Evolutionary conservation across 345 rosid species (phyloP), one percentile per base, ranked within the genome.

Genomic region (Litchi chinensis): DNA sequence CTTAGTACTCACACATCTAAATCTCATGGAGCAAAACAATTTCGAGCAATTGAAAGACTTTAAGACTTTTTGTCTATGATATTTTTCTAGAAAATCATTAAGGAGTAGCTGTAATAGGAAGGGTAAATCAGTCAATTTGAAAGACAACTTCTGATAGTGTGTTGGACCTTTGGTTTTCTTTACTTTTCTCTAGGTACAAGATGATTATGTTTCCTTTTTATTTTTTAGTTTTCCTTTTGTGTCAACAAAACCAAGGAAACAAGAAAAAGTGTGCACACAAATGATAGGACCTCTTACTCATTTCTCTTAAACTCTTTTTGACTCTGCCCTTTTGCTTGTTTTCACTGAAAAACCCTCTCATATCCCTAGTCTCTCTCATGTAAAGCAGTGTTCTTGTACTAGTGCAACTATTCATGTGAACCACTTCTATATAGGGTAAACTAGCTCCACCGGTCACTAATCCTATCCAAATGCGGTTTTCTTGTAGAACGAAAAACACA

Each of bases 181-280:
- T 22, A 77, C 24, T 24, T 65, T 75, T 32, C 21, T 59, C 68
- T 52, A 73, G 52, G 68, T 22, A 48, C 76, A 76, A n/a, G 65
- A 84, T 84, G 77, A 86, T 84, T 72, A 71, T 70, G 81, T 82
- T 60, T 70, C 21, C 10, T 10, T 46, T 46, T 46, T 46, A 8
- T 2, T 41, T 41, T 41, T 41, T 41, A 32, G 37, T 41, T 8
- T 24, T 50, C 28, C 16, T 73, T 72, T 70, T 52, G n/a, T 1
- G 73, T 75, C 75, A 72, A 79, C 80, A 59, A 82, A 77, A 77
- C 8, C 75, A 77, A 81, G 40, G 60, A 68, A 79, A 71, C 77
- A 3, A 9, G 60, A 19, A 63, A 46, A 81, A 70, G 12, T 39
- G 37, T 32, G 37, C 37, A 2, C 37, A 32, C 37, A 32, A 32